Evolutionary conservation across 306 rosid genomes (phyloP), one percentile per base, ranked within the genome.

Genomic region (Cicer cuneatum): DNA sequence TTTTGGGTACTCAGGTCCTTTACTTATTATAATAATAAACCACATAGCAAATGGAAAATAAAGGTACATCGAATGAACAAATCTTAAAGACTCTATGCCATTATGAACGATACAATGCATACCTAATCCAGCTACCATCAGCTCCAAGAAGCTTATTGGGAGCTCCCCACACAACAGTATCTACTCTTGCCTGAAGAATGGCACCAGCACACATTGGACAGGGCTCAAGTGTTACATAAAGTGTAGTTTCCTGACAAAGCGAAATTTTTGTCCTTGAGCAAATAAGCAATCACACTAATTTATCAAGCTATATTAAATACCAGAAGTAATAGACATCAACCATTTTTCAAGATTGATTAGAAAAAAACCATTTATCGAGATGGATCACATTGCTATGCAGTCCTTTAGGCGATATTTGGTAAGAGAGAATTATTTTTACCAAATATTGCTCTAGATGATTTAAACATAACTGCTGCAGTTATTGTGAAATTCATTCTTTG

Each of bases 181-280:
- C 85, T 8, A 95, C 24, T 82, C 99, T 86, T 76, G 99, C 96
- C 75, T 92, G 98, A 62, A 89, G 90, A 67, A 95, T 92, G 60
- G 99, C 99, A 37, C 99, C 99, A 80, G 99, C 98, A 72, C 99
- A 95, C 98, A 95, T 95, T n/a, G 98, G 89, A 69, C 99, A 95
- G 8, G 99, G 99, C 72, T 95, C 99, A 78, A 95, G 98, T 10
- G 99, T 95, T 35, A 95, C 96, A 69, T 92, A 90, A 12, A 92
- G 96, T 37, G 97, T 87, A 37, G 90, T 73, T 16, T 85, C 98
- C 99, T 95, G 81, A 61, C 56, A 61, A 24, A 15, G 3, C 59
- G 48, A 58, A 69, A 71, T 41, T 72, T 73, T 39, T 82, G 52
- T 9, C 57, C 82, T 75, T 66, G 45, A 74, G 80, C 35, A 73